Percentiles rank a stretch among this genome's conserved stretches.
Evolutionary conservation across 2,329 filamentous ascomycete genomes (phyloP).

Genomic region (Phoma sp.): DNA sequence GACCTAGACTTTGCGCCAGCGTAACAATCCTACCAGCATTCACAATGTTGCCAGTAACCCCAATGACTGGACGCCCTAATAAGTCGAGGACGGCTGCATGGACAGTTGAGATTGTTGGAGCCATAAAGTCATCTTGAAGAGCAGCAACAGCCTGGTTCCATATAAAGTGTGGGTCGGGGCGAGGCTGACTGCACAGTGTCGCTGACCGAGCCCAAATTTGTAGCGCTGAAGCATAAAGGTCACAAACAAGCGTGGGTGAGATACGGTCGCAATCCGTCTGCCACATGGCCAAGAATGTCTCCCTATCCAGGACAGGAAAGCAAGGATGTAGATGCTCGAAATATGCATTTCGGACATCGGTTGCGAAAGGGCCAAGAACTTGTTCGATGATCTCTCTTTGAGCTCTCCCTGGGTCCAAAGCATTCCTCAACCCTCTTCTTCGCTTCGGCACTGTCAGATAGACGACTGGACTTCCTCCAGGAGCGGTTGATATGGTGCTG

Average conservation of each 20-base stretch:
- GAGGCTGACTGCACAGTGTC: slow-evolving; percentile 7
- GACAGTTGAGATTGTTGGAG: slow-evolving; percentile 27
- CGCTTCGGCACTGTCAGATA: slow-evolving; percentile 24
- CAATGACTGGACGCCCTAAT: slow-evolving; percentile 26
- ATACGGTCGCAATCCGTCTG: slow-evolving; percentile 17
- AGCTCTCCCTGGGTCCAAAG: slow-evolving; percentile 21
- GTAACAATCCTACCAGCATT: slow-evolving; percentile 28
- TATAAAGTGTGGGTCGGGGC: slow-evolving; percentile 24
- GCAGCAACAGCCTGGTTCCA: slow-evolving; percentile 28
- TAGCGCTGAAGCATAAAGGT: slow-evolving; percentile 25
- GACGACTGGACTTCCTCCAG: slow-evolving; percentile 23
- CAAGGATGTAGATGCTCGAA: slow-evolving; percentile 26
- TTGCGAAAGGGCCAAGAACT: slow-evolving; percentile 14
- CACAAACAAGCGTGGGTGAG: slow-evolving; percentile 25
- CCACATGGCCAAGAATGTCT: slow-evolving; percentile 24
- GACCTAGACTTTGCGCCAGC: slow-evolving; percentile 27
- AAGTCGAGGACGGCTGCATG: slow-evolving; percentile 27
- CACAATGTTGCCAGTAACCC: slow-evolving; percentile 27
- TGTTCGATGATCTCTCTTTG: slow-evolving; percentile 28
- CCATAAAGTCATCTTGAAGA: slow-evolving; percentile 28
- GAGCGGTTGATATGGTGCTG: slow-evolving; percentile 20
- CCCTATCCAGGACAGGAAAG: slow-evolving; percentile 27
- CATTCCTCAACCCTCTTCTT: slow-evolving; percentile 19
- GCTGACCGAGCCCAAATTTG: slow-evolving; percentile 21
- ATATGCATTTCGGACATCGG: slow-evolving; percentile 18